phyloP scores from a whole-genome alignment of 2,329 filamentous ascomycete genomes.

The Laburnicola sp. region DNA sequence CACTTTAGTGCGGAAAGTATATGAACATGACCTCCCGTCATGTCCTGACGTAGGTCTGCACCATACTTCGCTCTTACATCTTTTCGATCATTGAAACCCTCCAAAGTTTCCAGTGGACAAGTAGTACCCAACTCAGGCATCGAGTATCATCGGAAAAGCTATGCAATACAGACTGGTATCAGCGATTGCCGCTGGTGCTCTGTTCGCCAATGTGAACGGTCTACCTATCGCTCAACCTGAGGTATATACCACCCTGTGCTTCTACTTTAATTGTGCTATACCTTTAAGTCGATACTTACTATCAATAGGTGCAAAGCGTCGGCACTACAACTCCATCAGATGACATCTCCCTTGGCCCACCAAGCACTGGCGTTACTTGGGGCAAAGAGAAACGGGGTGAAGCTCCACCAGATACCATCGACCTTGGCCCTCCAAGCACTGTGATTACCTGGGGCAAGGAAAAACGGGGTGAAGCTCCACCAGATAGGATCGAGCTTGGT shows the following conservation, averaged over 20 bases:
- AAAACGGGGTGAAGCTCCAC: slow-evolving; percentile 4
- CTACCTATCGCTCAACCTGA: slow-evolving; percentile 29
- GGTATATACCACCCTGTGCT: slow-evolving; percentile 15
- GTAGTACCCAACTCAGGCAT: slow-evolving; percentile 10
- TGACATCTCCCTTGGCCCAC: too few species aligned
- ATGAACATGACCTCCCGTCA: slow-evolving; percentile 21
- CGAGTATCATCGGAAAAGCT: slow-evolving; percentile 5
- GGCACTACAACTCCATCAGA: too few species aligned
- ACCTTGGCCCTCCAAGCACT: slow-evolving; percentile 20
- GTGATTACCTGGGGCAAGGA: slow-evolving; percentile 28
- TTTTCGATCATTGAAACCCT: not conserved
- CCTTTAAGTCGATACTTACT: not conserved
- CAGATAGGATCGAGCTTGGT: slow-evolving; percentile 17
- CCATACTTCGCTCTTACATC: slow-evolving; percentile 14
- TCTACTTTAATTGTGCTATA: not conserved
- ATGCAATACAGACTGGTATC: slow-evolving; percentile 38
- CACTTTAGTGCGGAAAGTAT: slow-evolving; percentile 21
- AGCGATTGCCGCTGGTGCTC: slow-evolving; percentile 26
- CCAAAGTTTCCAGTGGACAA: not conserved
- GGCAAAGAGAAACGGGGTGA: too few species aligned
- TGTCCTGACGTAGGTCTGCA: slow-evolving; percentile 14
- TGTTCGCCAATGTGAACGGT: slow-evolving; percentile 26
- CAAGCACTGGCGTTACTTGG: too few species aligned
- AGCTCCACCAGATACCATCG: slow-evolving; percentile 14
- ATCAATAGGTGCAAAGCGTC: slow-evolving; percentile 8